Evolutionary conservation across 1,284 basidiomycete genomes (phyloP), one percentile per base, ranked within the genome.

Genomic region (Schizophyllum amplum): DNA sequence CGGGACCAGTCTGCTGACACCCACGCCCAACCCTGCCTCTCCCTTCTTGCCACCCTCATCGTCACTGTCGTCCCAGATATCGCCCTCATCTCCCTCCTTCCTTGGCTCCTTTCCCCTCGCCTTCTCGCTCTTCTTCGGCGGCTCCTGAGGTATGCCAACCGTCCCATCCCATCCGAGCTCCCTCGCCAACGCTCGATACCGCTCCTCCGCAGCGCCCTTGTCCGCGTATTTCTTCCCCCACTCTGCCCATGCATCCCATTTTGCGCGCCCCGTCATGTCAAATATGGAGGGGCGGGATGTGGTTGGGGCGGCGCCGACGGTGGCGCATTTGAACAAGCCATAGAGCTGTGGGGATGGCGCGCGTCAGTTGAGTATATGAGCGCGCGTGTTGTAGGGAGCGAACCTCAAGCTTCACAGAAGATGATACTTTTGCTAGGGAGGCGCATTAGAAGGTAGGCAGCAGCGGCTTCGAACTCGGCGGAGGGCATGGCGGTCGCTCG

Each of bases 201-300:
- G 75, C 48, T 62, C 68, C 67, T 84, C 81, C 46, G 77, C 83
- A 42, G 79, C 78, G 20, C 63, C 63, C 3, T 68, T 66, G 6
- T 66, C 66, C n/a, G 68, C 67, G 61, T 84, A 88, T 21, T 70
- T 75, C 60, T 75, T 75, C 4, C 78, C 79, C n/a, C 76, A 69
- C 5, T 72, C 66, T 26, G 68, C 75, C 91, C 92, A 95, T 1
- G 91, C 88, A 66, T 94, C 92, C 86, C 90, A 92, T 69, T 95
- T 95, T 1, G 92, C 91, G 26, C 90, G 76, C 1, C 84, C 87
- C 1, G 86, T 79, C 66, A 89, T 80, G 61, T 91, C 90, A 65
- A 94, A 91, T 25, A 95, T 76, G 4, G 87, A 90, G 1, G 93
- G 94, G 1, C 88, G 80, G 3, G 83, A 66, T 5, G 72, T 74